These are phyloP conservation scores for Collariella sp. DNA, from an alignment of 495 filamentous ascomycete genomes.

Conservation along the genomic window DNA sequence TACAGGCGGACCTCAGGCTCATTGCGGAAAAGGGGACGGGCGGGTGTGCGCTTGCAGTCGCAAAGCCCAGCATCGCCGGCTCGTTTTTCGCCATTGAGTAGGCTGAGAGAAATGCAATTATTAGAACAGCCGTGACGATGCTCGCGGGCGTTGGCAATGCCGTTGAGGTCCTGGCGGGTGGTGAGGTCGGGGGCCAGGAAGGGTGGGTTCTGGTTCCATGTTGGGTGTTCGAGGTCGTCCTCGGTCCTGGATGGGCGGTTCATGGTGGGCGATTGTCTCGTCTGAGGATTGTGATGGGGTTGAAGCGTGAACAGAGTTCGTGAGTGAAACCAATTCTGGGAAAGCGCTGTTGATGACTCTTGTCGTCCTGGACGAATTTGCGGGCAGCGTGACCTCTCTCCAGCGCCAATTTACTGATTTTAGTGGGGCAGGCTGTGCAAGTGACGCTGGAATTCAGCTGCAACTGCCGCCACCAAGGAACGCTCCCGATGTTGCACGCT, in stretches of 20 bases:
- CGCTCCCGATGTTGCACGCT: not conserved
- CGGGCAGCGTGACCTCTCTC: not conserved
- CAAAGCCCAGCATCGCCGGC: not conserved
- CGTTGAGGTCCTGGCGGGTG: conserved; percentile 56
- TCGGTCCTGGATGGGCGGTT: conserved; percentile 59
- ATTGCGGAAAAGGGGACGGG: conserved; percentile 5
- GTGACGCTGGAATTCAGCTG: not conserved
- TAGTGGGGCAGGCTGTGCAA: not conserved
- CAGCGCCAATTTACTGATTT: not conserved
- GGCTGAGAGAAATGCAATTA: not conserved
- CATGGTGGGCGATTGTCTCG: conserved; percentile 32
- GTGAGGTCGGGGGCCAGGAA: conserved; percentile 49
- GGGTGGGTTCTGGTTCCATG: conserved; percentile 54
- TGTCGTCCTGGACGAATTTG: not conserved
- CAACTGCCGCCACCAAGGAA: not conserved
- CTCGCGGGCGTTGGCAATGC: conserved; percentile 34
- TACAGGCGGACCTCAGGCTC: conserved; percentile 6
- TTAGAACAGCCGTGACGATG: conserved; percentile 14
- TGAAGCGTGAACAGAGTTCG: no score
- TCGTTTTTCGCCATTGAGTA: conserved; percentile 16
- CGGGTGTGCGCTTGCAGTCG: not conserved
- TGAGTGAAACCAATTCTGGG: not conserved
- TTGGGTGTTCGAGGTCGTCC: conserved; percentile 44
- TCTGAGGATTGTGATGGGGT: not conserved
- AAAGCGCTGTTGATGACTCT: not conserved